Conservation (phyloP, 768 basidiomycete species). For the Amanita brunnescens region DNA sequence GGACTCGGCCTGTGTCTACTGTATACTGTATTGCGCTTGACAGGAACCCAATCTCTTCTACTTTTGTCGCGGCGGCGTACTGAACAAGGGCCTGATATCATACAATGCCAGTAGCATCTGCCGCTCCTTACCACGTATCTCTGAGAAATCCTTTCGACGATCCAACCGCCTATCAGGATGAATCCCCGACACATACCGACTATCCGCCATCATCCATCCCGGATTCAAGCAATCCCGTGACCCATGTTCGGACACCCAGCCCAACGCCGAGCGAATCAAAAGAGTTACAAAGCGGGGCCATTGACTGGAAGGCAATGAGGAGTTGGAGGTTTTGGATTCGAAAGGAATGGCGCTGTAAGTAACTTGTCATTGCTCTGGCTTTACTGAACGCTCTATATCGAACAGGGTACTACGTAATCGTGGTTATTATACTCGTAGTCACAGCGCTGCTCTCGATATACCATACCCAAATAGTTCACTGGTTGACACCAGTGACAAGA, state of each 20-base stretch:
- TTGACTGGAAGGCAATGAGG: slow-evolving; percentile 36
- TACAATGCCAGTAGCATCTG: neutral
- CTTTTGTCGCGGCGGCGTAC: too few relatives aligned
- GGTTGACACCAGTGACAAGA: slow-evolving; percentile 56
- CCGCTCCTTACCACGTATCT: neutral
- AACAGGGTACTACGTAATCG: slow-evolving; percentile 44
- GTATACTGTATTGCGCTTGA: too few relatives aligned
- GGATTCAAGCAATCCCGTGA: neutral
- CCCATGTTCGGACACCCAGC: slow-evolving; percentile 40
- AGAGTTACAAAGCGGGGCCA: slow-evolving; percentile 31
- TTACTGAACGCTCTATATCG: neutral
- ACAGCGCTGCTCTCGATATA: slow-evolving; percentile 49
- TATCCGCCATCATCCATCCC: neutral
- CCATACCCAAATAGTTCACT: slow-evolving; percentile 63
- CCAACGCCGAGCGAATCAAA: slow-evolving; percentile 54
- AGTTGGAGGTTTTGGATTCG: slow-evolving; percentile 46
- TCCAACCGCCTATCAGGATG: neutral
- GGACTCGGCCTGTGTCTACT: too few relatives aligned
- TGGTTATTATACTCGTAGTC: slow-evolving; percentile 37
- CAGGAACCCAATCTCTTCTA: too few relatives aligned
- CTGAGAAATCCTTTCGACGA: slow-evolving; percentile 5
- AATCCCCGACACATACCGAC: neutral
- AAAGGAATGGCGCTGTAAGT: slow-evolving; percentile 48
- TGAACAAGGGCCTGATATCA: neutral
- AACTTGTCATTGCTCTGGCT: neutral